phyloP scores from a whole-genome alignment of 371 early-diverging fungal genomes.

The Mucor lusitanicus region DNA sequence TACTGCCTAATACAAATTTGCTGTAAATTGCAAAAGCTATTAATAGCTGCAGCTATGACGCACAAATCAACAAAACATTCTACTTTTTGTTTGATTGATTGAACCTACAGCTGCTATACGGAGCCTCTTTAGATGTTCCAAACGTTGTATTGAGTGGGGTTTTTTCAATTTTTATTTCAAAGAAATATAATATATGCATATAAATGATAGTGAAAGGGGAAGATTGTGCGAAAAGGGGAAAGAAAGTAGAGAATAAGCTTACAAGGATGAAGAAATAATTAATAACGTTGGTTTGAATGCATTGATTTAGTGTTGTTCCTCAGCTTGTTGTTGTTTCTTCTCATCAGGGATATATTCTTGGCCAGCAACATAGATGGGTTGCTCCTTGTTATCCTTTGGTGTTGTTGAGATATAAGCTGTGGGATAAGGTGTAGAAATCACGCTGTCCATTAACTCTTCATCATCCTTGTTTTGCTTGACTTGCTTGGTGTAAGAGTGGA shows the following conservation, averaged over 20 bases:
- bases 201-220: not conserved
- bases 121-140: not conserved
- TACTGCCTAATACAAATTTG: too few species aligned
- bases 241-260: not conserved
- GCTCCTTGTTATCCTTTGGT: slow-evolving; percentile 19
- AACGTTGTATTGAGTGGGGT: not conserved
- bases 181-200: not conserved
- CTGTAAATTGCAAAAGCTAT: not conserved
- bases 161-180: not conserved
- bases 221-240: not conserved
- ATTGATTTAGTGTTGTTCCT: not conserved
- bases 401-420: slow-evolving; percentile 14
- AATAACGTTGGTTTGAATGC: not conserved
- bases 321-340: slow-evolving; percentile 25
- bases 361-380: slow-evolving; percentile 44
- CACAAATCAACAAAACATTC: not conserved
- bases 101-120: not conserved
- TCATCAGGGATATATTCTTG: slow-evolving; percentile 45
- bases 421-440: slow-evolving; percentile 32
- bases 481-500: slow-evolving; percentile 34
- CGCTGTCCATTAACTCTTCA: slow-evolving; percentile 6
- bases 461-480: slow-evolving; percentile 14
- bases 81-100: not conserved
- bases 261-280: not conserved
- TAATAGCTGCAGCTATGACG: not conserved